Evolutionary conservation across 768 basidiomycete species (phyloP).

Genomic region (Agaricus blazei): DNA sequence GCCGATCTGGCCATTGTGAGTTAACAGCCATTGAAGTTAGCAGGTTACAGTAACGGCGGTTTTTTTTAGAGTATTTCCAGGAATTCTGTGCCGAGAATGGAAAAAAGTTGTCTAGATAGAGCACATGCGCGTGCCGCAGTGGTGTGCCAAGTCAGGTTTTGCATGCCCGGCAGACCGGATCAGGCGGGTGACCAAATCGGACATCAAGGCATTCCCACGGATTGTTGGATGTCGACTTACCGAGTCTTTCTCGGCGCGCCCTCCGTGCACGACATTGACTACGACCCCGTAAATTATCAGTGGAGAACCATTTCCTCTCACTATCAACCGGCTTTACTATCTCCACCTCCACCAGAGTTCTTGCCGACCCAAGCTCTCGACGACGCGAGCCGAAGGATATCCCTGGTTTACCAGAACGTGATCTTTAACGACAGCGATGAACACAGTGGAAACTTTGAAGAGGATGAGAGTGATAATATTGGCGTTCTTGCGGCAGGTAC

Average conservation of each 20-base stretch:
- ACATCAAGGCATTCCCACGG: no score
- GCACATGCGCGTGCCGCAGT: no score
- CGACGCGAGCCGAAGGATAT: slow-evolving; percentile 65
- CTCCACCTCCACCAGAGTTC: slow-evolving; percentile 7
- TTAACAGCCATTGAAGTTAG: no score
- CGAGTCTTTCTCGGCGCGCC: slow-evolving; percentile 54
- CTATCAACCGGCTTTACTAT: slow-evolving; percentile 3
- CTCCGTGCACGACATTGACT: slow-evolving; percentile 25
- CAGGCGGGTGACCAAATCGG: no score
- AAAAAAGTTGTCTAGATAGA: no score
- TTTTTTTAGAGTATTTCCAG: no score
- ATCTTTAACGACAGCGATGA: slow-evolving; percentile 55
- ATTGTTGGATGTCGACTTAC: slow-evolving; percentile 24
- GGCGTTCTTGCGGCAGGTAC: background rate
- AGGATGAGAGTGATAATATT: slow-evolving; percentile 14
- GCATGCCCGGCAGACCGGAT: no score
- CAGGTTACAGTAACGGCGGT: no score
- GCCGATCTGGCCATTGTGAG: no score
- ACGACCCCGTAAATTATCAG: slow-evolving; percentile 24
- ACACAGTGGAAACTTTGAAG: slow-evolving; percentile 18
- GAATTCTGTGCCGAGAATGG: no score
- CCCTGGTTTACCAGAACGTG: slow-evolving; percentile 62
- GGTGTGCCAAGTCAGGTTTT: no score
- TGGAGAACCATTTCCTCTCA: slow-evolving; percentile 20
- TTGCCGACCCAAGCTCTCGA: slow-evolving; percentile 38